Conservation (phyloP, 2,329 filamentous ascomycete genomes). For the Blastomyces parvus region DNA sequence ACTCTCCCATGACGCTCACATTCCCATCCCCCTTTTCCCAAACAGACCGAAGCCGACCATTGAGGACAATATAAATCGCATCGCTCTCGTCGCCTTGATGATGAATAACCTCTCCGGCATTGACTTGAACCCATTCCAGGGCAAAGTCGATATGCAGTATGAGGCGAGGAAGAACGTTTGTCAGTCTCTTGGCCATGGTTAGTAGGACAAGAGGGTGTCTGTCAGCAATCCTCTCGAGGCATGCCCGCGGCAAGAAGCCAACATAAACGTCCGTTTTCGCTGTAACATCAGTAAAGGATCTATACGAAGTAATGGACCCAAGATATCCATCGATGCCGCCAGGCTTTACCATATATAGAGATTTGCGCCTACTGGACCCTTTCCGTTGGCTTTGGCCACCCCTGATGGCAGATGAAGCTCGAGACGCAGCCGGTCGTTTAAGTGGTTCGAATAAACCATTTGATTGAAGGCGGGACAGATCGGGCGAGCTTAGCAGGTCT, state of each 20-base stretch:
- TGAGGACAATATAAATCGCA: conserved; percentile 95
- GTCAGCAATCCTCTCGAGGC: conserved; percentile 85
- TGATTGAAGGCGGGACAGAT: conserved; percentile 19
- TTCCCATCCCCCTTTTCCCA: conserved; percentile 71
- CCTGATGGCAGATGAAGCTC: conserved; percentile 20
- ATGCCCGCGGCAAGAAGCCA: conserved; percentile 76
- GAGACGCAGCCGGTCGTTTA: conserved; percentile 38
- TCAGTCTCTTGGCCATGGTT: conserved; percentile 92
- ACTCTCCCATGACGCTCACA: conserved; percentile 81
- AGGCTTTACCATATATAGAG: conserved; percentile 84
- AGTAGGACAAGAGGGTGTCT: conserved; percentile 83
- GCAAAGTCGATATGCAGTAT: conserved; percentile 97
- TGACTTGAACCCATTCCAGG: conserved; percentile 95
- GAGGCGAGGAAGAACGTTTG: conserved; percentile 74
- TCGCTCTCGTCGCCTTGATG: conserved; percentile 93
- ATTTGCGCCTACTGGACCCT: conserved; percentile 48
- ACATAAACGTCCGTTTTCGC: conserved; percentile 98
- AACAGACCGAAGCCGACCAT: conserved; percentile 78
- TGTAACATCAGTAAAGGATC: conserved; percentile 92
- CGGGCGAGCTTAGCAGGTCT: conserved; percentile 31
- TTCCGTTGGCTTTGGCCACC: conserved; percentile 28
- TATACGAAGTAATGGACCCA: conserved; percentile 85
- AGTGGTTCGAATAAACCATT: conserved; percentile 39
- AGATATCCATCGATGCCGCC: conserved; percentile 91
- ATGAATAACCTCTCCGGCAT: conserved; percentile 88